A percentile compares a stretch with the other conserved stretches of the same genome.
These are phyloP conservation scores for Pyrenopolyporus hunteri DNA, from an alignment of 495 filamentous ascomycete genomes.

Conservation along the genomic window DNA sequence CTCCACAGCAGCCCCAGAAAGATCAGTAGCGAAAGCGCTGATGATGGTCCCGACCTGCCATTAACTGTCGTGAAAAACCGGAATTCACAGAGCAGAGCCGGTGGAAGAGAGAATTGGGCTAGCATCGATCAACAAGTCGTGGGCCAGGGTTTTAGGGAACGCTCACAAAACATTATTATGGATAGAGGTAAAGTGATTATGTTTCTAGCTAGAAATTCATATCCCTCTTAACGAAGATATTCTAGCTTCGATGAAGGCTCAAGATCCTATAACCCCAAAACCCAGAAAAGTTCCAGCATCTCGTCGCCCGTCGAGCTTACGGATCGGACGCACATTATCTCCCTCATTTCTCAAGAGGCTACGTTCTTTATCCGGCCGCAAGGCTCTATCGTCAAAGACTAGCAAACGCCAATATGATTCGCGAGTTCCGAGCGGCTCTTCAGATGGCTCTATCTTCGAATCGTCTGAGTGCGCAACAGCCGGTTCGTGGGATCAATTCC, in stretches of 20 bases:
- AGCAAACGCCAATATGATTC: conserved; percentile 9
- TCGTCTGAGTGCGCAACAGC: background rate
- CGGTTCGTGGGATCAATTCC: conserved; percentile 7
- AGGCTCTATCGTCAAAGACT: conserved; percentile 29
- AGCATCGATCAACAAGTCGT: background rate
- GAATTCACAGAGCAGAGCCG: conserved; percentile 9
- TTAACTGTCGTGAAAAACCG: conserved; percentile 38
- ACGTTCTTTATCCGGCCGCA: conserved; percentile 32
- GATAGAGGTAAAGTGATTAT: conserved; percentile 11
- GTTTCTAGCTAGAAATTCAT: background rate
- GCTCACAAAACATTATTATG: background rate
- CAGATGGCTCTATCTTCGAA: conserved; percentile 29
- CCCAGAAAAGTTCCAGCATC: conserved; percentile 5
- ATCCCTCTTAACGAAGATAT: background rate
- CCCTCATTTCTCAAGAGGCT: conserved; percentile 24
- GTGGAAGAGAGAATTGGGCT: background rate
- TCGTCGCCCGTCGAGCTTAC: conserved; percentile 29
- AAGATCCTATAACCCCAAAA: conserved; percentile 14
- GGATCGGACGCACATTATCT: conserved; percentile 8
- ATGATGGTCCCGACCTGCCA: conserved; percentile 30
- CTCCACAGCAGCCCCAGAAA: conserved; percentile 32
- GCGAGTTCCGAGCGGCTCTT: conserved; percentile 23
- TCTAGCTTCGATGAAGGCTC: conserved; percentile 6
- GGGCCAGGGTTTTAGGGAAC: background rate
- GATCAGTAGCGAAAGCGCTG: conserved; percentile 31